Evolutionary conservation across 345 rosid genomes (phyloP).

Genomic region (Diplotaxis tenuifolia): DNA sequence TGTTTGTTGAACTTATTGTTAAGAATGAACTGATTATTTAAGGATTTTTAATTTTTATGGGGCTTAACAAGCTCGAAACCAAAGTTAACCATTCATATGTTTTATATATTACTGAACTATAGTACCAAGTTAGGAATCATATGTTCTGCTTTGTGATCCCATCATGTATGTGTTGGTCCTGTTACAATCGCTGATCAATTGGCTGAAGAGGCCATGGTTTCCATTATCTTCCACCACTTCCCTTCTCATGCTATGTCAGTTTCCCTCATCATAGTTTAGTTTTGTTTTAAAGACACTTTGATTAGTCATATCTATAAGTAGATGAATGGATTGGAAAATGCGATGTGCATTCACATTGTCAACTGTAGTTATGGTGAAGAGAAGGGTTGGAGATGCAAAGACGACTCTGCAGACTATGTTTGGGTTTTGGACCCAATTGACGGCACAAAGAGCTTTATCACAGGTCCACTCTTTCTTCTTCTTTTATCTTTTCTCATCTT

Average conservation of each 20-base stretch:
- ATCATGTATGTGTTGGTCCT: constrained; percentile 72
- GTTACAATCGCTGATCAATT: constrained; percentile 89
- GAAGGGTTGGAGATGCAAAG: constrained; percentile 91
- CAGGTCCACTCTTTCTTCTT: constrained; percentile 46
- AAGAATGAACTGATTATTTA: too few relatives aligned
- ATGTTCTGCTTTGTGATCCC: constrained; percentile 1
- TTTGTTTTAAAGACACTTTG: not conserved
- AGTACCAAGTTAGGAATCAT: not conserved
- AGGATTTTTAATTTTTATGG: not conserved
- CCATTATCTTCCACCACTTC: constrained; percentile 61
- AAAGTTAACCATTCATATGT: not conserved
- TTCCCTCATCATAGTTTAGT: not conserved
- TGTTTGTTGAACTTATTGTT: not conserved
- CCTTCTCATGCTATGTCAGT: constrained; percentile 94
- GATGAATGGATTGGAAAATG: constrained; percentile 9
- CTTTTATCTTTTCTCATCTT: not conserved
- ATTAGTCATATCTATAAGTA: not conserved
- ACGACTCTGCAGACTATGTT: constrained; percentile 76
- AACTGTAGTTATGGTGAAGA: constrained; percentile 86
- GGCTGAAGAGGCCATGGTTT: constrained; percentile 90
- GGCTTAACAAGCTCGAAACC: not conserved
- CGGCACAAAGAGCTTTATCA: constrained; percentile 93
- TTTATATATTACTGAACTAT: not conserved
- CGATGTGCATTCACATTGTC: not conserved
- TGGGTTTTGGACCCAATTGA: constrained; percentile 98